Percentiles rank a stretch among this genome's conserved stretches.
phyloP scores from a whole-genome alignment of 768 basidiomycete species.

The Suillus clintonianus region DNA sequence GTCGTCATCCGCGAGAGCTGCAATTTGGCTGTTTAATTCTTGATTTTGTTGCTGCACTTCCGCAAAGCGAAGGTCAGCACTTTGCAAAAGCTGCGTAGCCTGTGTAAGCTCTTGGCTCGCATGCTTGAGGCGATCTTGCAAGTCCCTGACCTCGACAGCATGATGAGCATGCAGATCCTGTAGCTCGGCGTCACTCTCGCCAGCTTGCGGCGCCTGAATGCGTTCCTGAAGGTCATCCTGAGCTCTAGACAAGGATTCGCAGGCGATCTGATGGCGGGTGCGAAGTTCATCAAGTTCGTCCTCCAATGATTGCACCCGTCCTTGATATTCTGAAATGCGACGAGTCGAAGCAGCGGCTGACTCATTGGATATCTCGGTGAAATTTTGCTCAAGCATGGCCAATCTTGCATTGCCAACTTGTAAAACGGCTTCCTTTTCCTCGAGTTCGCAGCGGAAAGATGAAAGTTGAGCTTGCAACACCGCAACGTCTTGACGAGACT shows the following conservation, averaged over 20 bases:
- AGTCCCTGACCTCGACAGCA: constrained; percentile 34
- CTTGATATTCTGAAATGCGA: constrained; percentile 6
- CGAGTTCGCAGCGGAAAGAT: constrained; percentile 16
- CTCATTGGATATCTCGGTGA: constrained; percentile 9
- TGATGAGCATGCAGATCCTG: constrained; percentile 31
- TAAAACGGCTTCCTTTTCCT: constrained; percentile 6
- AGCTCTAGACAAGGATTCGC: constrained; percentile 6
- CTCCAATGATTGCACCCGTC: neutral
- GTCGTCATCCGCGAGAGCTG: constrained; percentile 14
- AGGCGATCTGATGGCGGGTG: neutral
- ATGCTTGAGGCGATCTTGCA: constrained; percentile 40
- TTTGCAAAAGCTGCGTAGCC: constrained; percentile 34
- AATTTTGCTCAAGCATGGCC: constrained; percentile 9
- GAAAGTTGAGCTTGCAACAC: constrained; percentile 21
- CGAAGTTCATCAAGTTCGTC: constrained; percentile 7
- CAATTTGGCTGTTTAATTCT: constrained; percentile 30
- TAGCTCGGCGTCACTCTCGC: constrained; percentile 5
- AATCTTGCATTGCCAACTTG: constrained; percentile 12
- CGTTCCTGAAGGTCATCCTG: constrained; percentile 7
- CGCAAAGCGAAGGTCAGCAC: constrained; percentile 36
- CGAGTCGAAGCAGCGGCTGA: neutral
- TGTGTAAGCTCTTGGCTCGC: constrained; percentile 36
- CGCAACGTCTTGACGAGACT: constrained; percentile 4
- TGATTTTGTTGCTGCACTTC: constrained; percentile 29
- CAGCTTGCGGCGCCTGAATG: neutral